Percentiles rank a stretch among this genome's conserved stretches.
Conservation (phyloP, 2,329 filamentous ascomycete species). For the Cryphonectria carpinicola region DNA sequence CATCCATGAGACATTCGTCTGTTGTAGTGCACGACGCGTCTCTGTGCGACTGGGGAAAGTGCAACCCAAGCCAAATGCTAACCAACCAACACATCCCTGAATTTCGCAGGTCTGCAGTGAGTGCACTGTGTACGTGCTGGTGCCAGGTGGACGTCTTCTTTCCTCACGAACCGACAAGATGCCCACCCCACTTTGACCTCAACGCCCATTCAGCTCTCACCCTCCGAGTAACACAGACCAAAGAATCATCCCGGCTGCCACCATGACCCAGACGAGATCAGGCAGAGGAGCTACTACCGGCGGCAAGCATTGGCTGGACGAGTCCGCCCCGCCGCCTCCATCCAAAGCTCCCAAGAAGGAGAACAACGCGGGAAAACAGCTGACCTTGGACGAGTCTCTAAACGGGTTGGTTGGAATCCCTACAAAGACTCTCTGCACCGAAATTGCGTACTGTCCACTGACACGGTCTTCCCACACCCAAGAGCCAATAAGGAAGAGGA, state of each 20-base stretch:
- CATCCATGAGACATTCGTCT: background rate
- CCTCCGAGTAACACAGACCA: background rate
- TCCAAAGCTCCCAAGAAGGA: slow-evolving; percentile 24
- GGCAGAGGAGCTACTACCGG: slow-evolving; percentile 8
- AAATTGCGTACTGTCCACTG: background rate
- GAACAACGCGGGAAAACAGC: slow-evolving; percentile 13
- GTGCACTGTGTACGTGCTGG: background rate
- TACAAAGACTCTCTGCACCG: background rate
- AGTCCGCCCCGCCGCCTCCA: slow-evolving; percentile 1
- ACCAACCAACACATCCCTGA: background rate
- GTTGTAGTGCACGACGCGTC: background rate
- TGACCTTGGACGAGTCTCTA: slow-evolving; percentile 22
- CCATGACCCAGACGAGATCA: slow-evolving; percentile 18
- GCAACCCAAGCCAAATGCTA: background rate
- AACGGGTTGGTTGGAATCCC: slow-evolving; percentile 3
- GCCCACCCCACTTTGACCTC: background rate
- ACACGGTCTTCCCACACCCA: background rate
- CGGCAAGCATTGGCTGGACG: slow-evolving; percentile 26
- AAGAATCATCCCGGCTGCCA: background rate
- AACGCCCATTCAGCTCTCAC: background rate
- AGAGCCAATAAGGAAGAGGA: slow-evolving; percentile 29
- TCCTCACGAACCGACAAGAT: no score
- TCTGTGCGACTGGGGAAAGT: background rate
- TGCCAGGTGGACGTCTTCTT: background rate
- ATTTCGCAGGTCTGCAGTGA: background rate